These are phyloP conservation scores for Ustilago xerochloae DNA, from an alignment of 1,284 basidiomycete species.

Conservation along the genomic window DNA sequence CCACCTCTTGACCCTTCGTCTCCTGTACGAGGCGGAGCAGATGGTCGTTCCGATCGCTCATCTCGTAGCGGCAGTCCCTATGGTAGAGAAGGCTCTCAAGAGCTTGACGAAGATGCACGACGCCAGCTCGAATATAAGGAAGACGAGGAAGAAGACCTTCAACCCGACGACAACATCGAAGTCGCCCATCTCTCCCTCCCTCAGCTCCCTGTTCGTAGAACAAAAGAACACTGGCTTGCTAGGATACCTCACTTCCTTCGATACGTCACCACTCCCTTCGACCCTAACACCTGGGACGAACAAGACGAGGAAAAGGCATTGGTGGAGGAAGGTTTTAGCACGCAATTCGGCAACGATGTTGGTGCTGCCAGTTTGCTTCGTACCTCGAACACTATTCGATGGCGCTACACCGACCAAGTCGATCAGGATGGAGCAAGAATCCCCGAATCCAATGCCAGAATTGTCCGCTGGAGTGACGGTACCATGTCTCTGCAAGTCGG, in stretches of 20 bases:
- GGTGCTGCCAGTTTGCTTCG: conserved; percentile 71
- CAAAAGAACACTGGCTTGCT: conserved; percentile 62
- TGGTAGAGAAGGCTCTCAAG: conserved; percentile 33
- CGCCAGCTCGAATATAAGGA: conserved; percentile 69
- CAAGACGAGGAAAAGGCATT: conserved; percentile 56
- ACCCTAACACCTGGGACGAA: conserved; percentile 53
- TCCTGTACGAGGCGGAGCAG: conserved; percentile 12
- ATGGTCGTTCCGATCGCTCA: conserved; percentile 26
- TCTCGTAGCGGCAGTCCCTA: conserved; percentile 40
- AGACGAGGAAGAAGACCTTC: conserved; percentile 68
- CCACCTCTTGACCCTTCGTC: conserved; percentile 28
- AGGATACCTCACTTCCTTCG: conserved; percentile 66
- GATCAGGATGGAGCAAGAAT: conserved; percentile 76
- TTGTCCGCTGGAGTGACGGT: conserved; percentile 92
- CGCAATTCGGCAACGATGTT: conserved; percentile 66
- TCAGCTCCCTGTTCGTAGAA: conserved; percentile 58
- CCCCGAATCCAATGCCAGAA: conserved; percentile 84
- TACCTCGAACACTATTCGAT: conserved; percentile 88
- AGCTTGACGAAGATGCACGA: conserved; percentile 40
- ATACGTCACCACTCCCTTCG: conserved; percentile 56
- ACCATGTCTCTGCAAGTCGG: conserved; percentile 85
- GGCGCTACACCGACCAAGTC: conserved; percentile 80
- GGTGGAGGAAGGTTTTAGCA: conserved; percentile 72
- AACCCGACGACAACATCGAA: conserved; percentile 75
- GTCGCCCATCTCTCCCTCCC: conserved; percentile 59